Base-by-base conservation (phyloP, 2,329 filamentous ascomycete species). In the Colletotrichum musicola region DNA sequence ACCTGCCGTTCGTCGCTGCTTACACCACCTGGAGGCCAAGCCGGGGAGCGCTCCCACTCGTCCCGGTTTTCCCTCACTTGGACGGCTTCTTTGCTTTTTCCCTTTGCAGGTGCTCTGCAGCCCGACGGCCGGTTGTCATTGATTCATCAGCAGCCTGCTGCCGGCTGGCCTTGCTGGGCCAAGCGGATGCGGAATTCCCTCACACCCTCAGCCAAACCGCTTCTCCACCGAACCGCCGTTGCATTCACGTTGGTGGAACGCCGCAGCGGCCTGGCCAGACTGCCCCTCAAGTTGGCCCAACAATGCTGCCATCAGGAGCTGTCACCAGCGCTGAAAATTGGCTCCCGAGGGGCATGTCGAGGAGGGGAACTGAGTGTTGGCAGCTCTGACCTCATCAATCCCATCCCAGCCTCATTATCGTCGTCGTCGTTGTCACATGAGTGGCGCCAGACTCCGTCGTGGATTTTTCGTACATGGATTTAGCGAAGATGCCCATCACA, bases 181-280 rank as follows among this genome's bases (percentile, higher is more conserved):
- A 27, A 22, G 44, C 20, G 56, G 22, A 49, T 0, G 1, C 18
- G 58, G 64, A 65, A 64, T 56, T 68, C 54, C 65, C 65, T 68
- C 65, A 68, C 65, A 68, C 65, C 65, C 44, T 68, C 65, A 60
- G 47, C 60, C 30, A 42, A 49, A 60, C 49, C 35, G 35, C 27
- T 55, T 40, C 65, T 50, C 65, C 65, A 68, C 62, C 62, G 55
- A 13, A 38, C 44, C 25, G 22, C 42, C 42, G 55, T 49, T 30
- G 42, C 55, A 55, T 56, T 14, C 54, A 35, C 42, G 42, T 16
- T 46, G 42, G 61, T 60, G 54, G 61, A 49, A 60, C 60, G 38
- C 54, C 30, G 49, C 50, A 59, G 14, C 55, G 49, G 42, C 46
- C 49, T 40, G 27, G 61, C 62, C 38, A 51, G 4, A 44, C 38